A percentile compares a stretch with the other conserved stretches of the same genome.
phyloP scores from a whole-genome alignment of 768 basidiomycete species.

The Suillus weaverae region DNA sequence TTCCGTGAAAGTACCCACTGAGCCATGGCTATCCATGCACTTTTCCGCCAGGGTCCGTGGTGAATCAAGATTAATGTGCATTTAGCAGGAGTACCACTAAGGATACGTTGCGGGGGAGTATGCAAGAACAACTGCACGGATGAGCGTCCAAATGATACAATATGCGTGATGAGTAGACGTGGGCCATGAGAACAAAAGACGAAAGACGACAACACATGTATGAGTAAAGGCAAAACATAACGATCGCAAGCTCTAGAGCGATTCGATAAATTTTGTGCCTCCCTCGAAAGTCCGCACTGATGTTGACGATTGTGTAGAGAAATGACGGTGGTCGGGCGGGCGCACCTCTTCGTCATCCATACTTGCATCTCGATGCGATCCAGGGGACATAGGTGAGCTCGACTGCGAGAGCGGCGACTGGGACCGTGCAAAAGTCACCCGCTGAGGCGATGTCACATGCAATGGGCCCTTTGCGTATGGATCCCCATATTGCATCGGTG shows the following conservation, averaged over 20 bases:
- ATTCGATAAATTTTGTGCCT: conserved; percentile 54
- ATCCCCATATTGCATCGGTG: conserved; percentile 16
- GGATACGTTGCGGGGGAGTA: neutral
- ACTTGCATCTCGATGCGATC: conserved; percentile 24
- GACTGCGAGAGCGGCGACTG: conserved; percentile 31
- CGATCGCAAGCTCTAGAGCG: conserved; percentile 24
- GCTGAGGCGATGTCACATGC: conserved; percentile 8
- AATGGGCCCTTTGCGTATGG: conserved; percentile 21
- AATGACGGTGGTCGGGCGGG: conserved; percentile 19
- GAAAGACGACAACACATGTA: neutral
- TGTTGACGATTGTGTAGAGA: conserved; percentile 22
- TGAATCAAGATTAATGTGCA: neutral
- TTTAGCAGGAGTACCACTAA: conserved; percentile 2
- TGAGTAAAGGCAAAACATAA: neutral
- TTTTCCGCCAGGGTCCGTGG: neutral
- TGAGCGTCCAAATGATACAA: conserved; percentile 1
- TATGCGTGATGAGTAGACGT: neutral
- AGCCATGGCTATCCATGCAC: neutral
- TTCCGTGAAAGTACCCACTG: neutral
- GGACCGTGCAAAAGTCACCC: conserved; percentile 18
- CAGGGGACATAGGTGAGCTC: conserved; percentile 12
- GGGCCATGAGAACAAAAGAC: neutral
- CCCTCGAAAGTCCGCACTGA: conserved; percentile 41
- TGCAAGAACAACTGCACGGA: neutral
- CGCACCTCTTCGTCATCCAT: conserved; percentile 9